Evolutionary conservation across 2,329 filamentous ascomycete species (phyloP).

Genomic region (Aspergillus hortae): DNA sequence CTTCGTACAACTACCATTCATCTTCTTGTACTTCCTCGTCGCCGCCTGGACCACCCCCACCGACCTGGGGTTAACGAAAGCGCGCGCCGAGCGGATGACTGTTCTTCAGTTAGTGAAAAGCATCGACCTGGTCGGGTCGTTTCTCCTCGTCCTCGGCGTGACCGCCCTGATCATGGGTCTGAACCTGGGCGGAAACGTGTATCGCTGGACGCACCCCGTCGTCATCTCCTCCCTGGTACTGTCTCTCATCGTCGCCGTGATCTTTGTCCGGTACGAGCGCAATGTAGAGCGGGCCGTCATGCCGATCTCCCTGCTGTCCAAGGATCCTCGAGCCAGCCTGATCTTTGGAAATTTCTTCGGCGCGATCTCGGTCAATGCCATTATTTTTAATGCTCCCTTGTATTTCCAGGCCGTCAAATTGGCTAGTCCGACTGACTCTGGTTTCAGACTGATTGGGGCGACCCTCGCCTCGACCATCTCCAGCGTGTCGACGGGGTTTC

Average conservation of each 20-base stretch:
- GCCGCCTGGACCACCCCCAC: conserved; percentile 44
- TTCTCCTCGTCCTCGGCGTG: conserved; percentile 45
- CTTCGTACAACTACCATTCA: conserved; percentile 49
- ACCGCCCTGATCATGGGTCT: conserved; percentile 49
- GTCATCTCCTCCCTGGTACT: conserved; percentile 46
- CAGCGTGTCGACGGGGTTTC: conserved; percentile 59
- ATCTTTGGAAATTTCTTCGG: conserved; percentile 53
- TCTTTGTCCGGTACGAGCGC: conserved; percentile 42
- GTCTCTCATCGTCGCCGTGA: conserved; percentile 34
- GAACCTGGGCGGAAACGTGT: conserved; percentile 52
- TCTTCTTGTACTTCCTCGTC: conserved; percentile 43
- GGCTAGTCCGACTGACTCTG: conserved; percentile 65
- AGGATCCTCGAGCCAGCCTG: conserved; percentile 46
- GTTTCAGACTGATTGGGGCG: conserved; percentile 66
- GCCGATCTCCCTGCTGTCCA: conserved; percentile 47
- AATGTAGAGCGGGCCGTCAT: conserved; percentile 48
- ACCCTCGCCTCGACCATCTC: conserved; percentile 54
- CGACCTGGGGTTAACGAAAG: conserved; percentile 44
- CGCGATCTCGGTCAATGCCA: conserved; percentile 49
- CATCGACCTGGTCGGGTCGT: conserved; percentile 50
- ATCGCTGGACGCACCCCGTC: conserved; percentile 50
- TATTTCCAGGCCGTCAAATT: conserved; percentile 75
- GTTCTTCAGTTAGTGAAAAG: conserved; percentile 43
- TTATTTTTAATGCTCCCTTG: conserved; percentile 68
- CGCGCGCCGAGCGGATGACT: conserved; percentile 38